Conservation (phyloP, 2,329 filamentous ascomycete species). For the Fusarium temperatum region DNA sequence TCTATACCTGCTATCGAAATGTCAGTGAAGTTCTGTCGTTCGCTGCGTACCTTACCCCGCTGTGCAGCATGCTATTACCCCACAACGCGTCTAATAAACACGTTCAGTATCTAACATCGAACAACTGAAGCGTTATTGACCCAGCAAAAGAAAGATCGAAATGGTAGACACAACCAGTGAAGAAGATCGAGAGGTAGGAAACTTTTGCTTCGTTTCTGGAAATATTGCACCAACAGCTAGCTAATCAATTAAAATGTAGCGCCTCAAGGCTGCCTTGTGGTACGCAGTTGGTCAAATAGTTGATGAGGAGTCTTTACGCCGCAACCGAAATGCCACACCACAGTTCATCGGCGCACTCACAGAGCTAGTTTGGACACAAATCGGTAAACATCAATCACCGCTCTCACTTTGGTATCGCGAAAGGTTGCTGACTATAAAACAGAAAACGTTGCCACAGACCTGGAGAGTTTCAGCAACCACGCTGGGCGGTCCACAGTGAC, state of each 20-base stretch:
- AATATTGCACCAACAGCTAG: not conserved
- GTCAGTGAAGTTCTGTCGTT: not conserved
- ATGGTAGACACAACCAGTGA: conserved; percentile 49
- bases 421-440: not conserved
- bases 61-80: conserved; percentile 13
- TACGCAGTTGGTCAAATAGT: conserved; percentile 86
- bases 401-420: not conserved
- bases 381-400: conserved; percentile 62
- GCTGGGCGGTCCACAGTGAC: conserved; percentile 83
- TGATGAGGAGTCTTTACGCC: conserved; percentile 74
- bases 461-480: conserved; percentile 73
- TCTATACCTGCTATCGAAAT: not conserved
- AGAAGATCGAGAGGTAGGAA: conserved; percentile 50
- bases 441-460: conserved; percentile 66
- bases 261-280: conserved; percentile 87
- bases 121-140: not conserved
- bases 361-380: conserved; percentile 87
- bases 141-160: not conserved
- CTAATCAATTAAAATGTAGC: conserved; percentile 55
- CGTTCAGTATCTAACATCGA: not conserved
- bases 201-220: not conserved
- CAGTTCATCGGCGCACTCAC: conserved; percentile 90
- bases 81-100: conserved; percentile 29
- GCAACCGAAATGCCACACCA: conserved; percentile 83
- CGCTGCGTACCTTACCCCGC: conserved; percentile 2